Percentiles rank a stretch among this genome's conserved stretches.
phyloP scores from a whole-genome alignment of 768 basidiomycete species.

The Suillus brevipes region DNA sequence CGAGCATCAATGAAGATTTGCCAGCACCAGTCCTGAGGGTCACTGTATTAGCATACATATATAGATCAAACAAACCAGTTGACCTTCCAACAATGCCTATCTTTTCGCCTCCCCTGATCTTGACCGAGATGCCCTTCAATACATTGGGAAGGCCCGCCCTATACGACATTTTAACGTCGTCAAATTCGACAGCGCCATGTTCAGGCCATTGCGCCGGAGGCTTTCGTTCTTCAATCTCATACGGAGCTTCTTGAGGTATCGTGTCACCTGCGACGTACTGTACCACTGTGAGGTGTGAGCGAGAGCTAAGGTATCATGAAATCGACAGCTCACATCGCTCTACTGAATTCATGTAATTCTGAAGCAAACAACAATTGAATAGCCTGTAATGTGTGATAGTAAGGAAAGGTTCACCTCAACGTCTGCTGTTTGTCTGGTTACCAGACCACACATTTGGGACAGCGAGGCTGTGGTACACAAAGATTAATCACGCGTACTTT shows the following conservation, averaged over 20 bases:
- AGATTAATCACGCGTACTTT: not conserved
- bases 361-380: not conserved
- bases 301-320: not conserved
- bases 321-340: conserved; percentile 46
- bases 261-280: conserved; percentile 51
- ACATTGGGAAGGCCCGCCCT: conserved; percentile 72
- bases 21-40: conserved; percentile 49
- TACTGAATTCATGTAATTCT: conserved; percentile 69
- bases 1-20: conserved; percentile 62
- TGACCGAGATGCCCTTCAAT: conserved; percentile 60
- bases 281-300: conserved; percentile 37
- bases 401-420: conserved; percentile 48
- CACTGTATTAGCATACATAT: not conserved
- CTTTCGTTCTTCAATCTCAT: conserved; percentile 54
- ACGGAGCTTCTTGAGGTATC: conserved; percentile 66
- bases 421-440: conserved; percentile 63
- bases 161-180: conserved; percentile 61
- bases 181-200: conserved; percentile 59
- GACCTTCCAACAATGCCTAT: conserved; percentile 72
- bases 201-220: conserved; percentile 66
- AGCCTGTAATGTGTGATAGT: not conserved
- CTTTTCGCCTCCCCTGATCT: conserved; percentile 68
- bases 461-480: conserved; percentile 40
- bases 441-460: conserved; percentile 51
- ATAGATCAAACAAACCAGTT: conserved; percentile 5